Conservation (phyloP, 2,329 filamentous ascomycete genomes). For the Xylaria sp. region DNA sequence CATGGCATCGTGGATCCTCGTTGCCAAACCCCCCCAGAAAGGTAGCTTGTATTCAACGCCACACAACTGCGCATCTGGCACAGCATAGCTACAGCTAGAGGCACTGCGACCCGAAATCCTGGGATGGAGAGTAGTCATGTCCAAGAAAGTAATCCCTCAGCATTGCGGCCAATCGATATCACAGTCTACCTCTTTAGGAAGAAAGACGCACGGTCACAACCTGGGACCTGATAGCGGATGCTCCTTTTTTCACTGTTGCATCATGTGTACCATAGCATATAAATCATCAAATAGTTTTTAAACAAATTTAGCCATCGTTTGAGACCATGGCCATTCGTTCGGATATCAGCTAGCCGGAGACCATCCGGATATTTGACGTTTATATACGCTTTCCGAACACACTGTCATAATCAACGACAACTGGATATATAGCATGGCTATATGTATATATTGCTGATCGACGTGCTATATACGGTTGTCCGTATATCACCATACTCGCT, state of each 20-base stretch:
- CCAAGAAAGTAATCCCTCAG: background rate
- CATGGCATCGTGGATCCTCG: background rate
- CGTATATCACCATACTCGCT: background rate
- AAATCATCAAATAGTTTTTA: background rate
- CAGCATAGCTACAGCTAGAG: background rate
- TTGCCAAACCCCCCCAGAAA: background rate
- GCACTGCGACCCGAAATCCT: background rate
- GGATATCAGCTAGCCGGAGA: background rate
- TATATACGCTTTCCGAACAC: background rate
- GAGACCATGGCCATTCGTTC: background rate
- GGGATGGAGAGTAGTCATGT: background rate
- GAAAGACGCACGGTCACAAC: background rate
- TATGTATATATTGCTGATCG: background rate
- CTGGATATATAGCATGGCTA: background rate
- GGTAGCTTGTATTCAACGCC: background rate
- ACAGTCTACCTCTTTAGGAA: background rate
- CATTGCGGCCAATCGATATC: background rate
- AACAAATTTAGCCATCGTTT: conserved; percentile 7
- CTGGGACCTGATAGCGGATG: background rate
- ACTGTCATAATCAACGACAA: background rate
- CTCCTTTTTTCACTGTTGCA: conserved; percentile 15
- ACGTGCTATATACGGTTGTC: background rate
- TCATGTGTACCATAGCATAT: conserved; percentile 13
- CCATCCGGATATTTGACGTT: conserved; percentile 1
- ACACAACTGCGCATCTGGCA: background rate